Base-by-base conservation (phyloP, 768 basidiomycete genomes). In the Pholiota microspora region DNA sequence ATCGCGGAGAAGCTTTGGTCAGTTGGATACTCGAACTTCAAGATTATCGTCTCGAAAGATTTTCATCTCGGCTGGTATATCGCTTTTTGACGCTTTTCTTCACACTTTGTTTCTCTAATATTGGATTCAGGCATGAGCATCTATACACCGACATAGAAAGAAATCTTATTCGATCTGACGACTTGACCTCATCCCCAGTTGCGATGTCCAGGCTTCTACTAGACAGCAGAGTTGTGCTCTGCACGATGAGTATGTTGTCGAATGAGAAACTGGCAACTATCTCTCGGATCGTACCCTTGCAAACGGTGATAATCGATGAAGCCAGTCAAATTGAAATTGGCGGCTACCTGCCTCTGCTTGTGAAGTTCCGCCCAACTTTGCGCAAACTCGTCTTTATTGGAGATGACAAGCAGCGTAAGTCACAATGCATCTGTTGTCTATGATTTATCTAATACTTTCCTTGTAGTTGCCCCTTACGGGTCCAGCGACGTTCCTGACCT, bases 1-100 rank as follows among this genome's bases (percentile, higher is more conserved):
- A 86, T 90, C 59, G 88, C 88, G 16, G 87, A 88, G 61, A 90
- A 86, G 61, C 66, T 89, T 8, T 74, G 70, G 3, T 66, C 73
- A 2, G 70, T 77, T 58, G 70, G 66, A 6, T 74, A 84, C 44
- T 31, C 62, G 1, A 56, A 78, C 7, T 89, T 81, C 72, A 85
- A 72, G 61, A 68, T 89, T 0, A 62, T 89, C 1, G 85, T 89
- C 16, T 83, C 87, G 3, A 69, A 68, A 68, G 81, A 83, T 0
- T 89, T 89, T 57, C 81, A 82, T 63, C 69, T 64, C 57, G 78
- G 76, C 47, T 89, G 88, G 87, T 88, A 45, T 54, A 77, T 29
- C 27, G 5, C 25, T 4, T 15, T 35, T 18, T 34, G 7, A 42
- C n/a, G n/a, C n/a, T n/a, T 40, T 7, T 15, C 28, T 40, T 27